Conservation (phyloP, 257 asterid genomes). For the Dorcoceras hygrometricum region DNA sequence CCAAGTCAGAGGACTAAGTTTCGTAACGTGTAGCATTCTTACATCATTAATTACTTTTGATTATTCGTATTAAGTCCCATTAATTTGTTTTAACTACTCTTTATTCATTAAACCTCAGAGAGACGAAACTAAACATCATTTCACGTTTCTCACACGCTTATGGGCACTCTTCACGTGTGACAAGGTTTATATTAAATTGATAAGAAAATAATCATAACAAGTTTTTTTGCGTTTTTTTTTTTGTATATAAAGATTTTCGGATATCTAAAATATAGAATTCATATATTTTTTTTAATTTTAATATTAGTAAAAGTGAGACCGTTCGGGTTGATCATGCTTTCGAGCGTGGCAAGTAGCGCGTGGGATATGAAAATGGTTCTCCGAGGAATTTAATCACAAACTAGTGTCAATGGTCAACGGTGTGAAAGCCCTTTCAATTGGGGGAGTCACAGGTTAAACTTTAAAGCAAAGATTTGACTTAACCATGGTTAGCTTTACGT, state of each 20-base stretch:
- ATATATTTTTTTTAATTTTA: too few relatives aligned
- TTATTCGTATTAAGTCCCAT: too few relatives aligned
- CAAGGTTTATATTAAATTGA: too few relatives aligned
- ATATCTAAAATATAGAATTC: too few relatives aligned
- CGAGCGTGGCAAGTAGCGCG: neutral
- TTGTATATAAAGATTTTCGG: too few relatives aligned
- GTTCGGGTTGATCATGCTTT: too few relatives aligned
- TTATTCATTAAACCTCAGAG: neutral
- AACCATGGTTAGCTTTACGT: neutral
- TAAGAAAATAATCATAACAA: too few relatives aligned
- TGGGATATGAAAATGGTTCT: neutral
- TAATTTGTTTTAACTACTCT: too few relatives aligned
- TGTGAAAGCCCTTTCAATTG: neutral
- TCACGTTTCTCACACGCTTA: neutral
- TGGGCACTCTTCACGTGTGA: neutral
- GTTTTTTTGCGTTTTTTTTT: too few relatives aligned
- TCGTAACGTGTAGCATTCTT: neutral
- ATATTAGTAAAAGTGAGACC: too few relatives aligned
- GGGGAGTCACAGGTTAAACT: neutral
- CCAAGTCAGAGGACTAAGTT: neutral
- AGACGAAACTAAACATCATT: neutral
- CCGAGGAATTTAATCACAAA: neutral
- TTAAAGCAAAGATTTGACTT: neutral
- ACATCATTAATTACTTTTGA: neutral
- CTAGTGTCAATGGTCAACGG: neutral